These are phyloP conservation scores for Aspergillus sp. DNA, from an alignment of 2,329 filamentous ascomycete species.

Conservation along the genomic window DNA sequence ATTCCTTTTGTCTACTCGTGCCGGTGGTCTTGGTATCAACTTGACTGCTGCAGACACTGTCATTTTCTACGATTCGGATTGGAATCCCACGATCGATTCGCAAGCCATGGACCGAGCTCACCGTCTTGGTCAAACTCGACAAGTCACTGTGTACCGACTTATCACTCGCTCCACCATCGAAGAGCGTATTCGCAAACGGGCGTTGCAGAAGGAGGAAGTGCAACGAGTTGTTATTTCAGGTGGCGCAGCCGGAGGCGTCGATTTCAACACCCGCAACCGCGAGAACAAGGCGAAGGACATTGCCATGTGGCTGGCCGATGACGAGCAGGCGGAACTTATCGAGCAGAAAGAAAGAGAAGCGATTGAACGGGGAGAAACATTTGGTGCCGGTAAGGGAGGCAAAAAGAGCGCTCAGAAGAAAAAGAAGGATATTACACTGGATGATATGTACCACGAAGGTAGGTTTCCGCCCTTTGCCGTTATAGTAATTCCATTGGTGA, in stretches of 20 bases:
- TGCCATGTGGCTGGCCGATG: slow-evolving; percentile 97
- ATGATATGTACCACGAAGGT: slow-evolving; percentile 99
- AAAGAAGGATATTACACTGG: slow-evolving; percentile 65
- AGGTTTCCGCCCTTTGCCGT: slow-evolving; percentile 45
- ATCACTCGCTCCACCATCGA: slow-evolving; percentile 97
- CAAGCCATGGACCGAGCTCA: slow-evolving; percentile 99
- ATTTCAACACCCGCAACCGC: slow-evolving; percentile 89
- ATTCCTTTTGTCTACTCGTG: slow-evolving; percentile 92
- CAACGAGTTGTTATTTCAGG: slow-evolving; percentile 95
- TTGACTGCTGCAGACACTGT: slow-evolving; percentile 94
- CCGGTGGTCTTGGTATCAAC: slow-evolving; percentile 97
- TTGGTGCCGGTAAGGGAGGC: slow-evolving; percentile 59
- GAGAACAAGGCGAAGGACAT: slow-evolving; percentile 98
- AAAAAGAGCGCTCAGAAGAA: slow-evolving; percentile 62
- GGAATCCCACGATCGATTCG: slow-evolving; percentile 98
- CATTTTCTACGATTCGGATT: slow-evolving; percentile 99
- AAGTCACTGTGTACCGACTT: slow-evolving; percentile 95
- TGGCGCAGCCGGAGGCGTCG: slow-evolving; percentile 77
- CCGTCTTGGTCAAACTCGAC: slow-evolving; percentile 90
- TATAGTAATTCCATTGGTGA: background rate
- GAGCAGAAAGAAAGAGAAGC: slow-evolving; percentile 89
- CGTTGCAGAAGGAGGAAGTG: slow-evolving; percentile 97
- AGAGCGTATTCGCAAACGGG: slow-evolving; percentile 94
- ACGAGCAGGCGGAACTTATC: slow-evolving; percentile 91
- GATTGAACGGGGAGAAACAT: slow-evolving; percentile 65